phyloP scores from a whole-genome alignment of 2,329 filamentous ascomycete genomes.

The Xylaria sp. region DNA sequence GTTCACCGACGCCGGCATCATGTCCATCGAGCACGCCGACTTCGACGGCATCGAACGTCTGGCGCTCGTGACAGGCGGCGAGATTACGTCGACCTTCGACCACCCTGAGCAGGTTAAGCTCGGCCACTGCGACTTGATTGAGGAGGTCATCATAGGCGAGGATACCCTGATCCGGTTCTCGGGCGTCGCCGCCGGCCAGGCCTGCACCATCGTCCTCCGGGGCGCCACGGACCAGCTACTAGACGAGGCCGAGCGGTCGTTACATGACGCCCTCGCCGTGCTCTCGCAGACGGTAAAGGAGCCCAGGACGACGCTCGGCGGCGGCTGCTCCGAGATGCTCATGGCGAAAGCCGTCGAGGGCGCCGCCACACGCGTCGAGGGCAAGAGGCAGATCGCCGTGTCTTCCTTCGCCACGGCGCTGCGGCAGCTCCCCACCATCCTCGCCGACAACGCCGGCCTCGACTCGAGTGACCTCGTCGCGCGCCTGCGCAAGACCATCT shows the following conservation, averaged over 20 bases:
- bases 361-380: slow-evolving; percentile 90
- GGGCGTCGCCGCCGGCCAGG: slow-evolving; percentile 90
- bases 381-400: slow-evolving; percentile 96
- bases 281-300: slow-evolving; percentile 96
- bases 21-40: slow-evolving; percentile 98
- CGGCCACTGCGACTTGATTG: slow-evolving; percentile 92
- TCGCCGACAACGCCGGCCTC: slow-evolving; percentile 96
- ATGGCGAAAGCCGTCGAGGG: slow-evolving; percentile 99
- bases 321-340: slow-evolving; percentile 97
- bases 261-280: slow-evolving; percentile 95
- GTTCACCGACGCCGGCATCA: slow-evolving; percentile 96
- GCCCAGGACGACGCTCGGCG: slow-evolving; percentile 91
- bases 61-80: slow-evolving; percentile 93
- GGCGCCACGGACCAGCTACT: slow-evolving; percentile 97
- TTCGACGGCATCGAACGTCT: slow-evolving; percentile 97
- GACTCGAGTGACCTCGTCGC: slow-evolving; percentile 95
- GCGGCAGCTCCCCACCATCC: slow-evolving; percentile 92
- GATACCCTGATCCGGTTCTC: slow-evolving; percentile 98
- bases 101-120: slow-evolving; percentile 97
- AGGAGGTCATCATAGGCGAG: slow-evolving; percentile 98
- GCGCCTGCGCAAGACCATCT: slow-evolving; percentile 90
- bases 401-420: slow-evolving; percentile 89
- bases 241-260: slow-evolving; percentile 93
- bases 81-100: slow-evolving; percentile 97
- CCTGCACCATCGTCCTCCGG: slow-evolving; percentile 95